Percentiles rank a stretch among this genome's conserved stretches.
Conservation (phyloP, 345 rosid species). For the Brassica napus region Da-Ae NC_063435.1:2560001-2560500, state of each 20-base stretch:
- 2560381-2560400: background rate
- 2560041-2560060: background rate
- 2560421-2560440: background rate
- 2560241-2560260: constrained; percentile 16
- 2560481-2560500: background rate
- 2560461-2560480: background rate
- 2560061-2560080: background rate
- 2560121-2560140: background rate
- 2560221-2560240: constrained; percentile 13
- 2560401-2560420: background rate
- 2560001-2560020: background rate
- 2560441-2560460: background rate
- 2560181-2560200: background rate
- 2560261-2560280: constrained; percentile 14
- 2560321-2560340: constrained; percentile 13
- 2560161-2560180: background rate
- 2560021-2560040: background rate
- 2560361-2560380: background rate
- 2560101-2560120: background rate
- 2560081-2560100: constrained; percentile 2
- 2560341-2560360: background rate
- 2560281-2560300: constrained; percentile 13
- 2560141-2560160: background rate
- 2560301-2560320: constrained; percentile 23
- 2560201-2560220: constrained; percentile 29